Evolutionary conservation across 352 stramenopile species (phyloP).

Genomic region (Globisporangium abappressorium): DNA sequence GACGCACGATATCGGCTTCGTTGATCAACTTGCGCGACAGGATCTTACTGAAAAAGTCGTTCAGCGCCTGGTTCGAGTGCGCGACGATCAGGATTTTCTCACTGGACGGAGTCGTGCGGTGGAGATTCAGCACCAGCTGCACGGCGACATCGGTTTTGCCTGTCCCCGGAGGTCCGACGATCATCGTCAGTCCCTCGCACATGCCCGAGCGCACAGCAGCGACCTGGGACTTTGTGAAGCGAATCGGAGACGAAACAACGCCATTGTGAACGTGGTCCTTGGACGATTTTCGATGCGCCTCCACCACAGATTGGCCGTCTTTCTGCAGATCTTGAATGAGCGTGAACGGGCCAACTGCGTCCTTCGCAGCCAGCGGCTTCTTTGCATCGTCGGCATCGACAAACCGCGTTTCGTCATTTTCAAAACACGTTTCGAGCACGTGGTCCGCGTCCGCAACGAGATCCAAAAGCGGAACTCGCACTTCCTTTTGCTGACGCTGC

Average conservation of each 20-base stretch:
- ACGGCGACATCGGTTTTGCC: constrained; percentile 95
- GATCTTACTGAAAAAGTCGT: constrained; percentile 95
- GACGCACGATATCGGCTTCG: constrained; percentile 87
- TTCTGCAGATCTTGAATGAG: constrained; percentile 36
- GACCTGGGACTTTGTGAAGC: constrained; percentile 93
- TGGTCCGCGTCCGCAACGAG: constrained; percentile 49
- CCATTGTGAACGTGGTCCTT: not conserved
- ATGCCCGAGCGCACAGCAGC: constrained; percentile 91
- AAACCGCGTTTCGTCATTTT: constrained; percentile 17
- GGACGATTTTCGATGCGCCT: constrained; percentile 24
- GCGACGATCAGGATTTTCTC: constrained; percentile 94
- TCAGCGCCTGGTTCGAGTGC: constrained; percentile 94
- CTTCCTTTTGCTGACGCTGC: constrained; percentile 28
- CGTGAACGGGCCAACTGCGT: constrained; percentile 49
- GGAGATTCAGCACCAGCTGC: constrained; percentile 93
- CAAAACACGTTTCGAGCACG: constrained; percentile 34
- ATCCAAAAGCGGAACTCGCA: constrained; percentile 37
- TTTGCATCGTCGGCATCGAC: constrained; percentile 36
- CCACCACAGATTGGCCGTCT: constrained; percentile 27
- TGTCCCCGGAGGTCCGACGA: constrained; percentile 92
- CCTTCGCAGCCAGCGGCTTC: constrained; percentile 26
- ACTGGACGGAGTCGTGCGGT: constrained; percentile 64
- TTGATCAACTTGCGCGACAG: constrained; percentile 75
- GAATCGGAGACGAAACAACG: constrained; percentile 26
- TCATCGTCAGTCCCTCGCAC: constrained; percentile 91